Percentiles rank a stretch among this genome's conserved stretches.
phyloP scores from a whole-genome alignment of 2,329 filamentous ascomycete species.

The Pseudocercospora musae region DNA sequence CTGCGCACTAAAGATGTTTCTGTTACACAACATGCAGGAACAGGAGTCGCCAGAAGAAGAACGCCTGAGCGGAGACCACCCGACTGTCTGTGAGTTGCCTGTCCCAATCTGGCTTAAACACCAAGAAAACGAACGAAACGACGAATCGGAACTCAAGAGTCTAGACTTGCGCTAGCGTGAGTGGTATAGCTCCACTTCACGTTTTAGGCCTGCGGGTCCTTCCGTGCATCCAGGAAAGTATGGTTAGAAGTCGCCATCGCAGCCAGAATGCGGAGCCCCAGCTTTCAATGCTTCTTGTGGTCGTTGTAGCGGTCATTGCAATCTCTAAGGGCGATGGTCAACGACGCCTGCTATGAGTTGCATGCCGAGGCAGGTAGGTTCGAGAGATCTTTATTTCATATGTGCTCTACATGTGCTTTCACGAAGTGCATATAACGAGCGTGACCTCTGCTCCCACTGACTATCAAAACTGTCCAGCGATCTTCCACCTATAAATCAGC shows the following conservation, averaged over 20 bases:
- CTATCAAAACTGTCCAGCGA: too few species aligned
- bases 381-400: background rate
- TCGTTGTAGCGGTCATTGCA: slow-evolving; percentile 4
- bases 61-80: background rate
- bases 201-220: slow-evolving; percentile 5
- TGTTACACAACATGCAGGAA: slow-evolving; percentile 2
- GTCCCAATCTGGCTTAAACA: background rate
- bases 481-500: background rate
- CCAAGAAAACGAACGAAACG: background rate
- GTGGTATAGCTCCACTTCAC: slow-evolving; percentile 8
- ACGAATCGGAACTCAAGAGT: background rate
- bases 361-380: background rate
- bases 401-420: background rate
- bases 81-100: background rate
- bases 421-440: background rate
- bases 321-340: background rate
- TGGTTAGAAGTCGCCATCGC: background rate
- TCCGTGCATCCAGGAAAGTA: background rate
- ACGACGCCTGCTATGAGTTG: background rate
- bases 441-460: background rate
- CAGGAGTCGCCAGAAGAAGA: background rate
- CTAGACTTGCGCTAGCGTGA: background rate
- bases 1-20: background rate
- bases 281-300: slow-evolving; percentile 1
- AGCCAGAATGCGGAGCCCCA: slow-evolving; percentile 6